phyloP scores from a whole-genome alignment of 495 filamentous ascomycete genomes.

The Hyaloscypha hepaticicola region DNA sequence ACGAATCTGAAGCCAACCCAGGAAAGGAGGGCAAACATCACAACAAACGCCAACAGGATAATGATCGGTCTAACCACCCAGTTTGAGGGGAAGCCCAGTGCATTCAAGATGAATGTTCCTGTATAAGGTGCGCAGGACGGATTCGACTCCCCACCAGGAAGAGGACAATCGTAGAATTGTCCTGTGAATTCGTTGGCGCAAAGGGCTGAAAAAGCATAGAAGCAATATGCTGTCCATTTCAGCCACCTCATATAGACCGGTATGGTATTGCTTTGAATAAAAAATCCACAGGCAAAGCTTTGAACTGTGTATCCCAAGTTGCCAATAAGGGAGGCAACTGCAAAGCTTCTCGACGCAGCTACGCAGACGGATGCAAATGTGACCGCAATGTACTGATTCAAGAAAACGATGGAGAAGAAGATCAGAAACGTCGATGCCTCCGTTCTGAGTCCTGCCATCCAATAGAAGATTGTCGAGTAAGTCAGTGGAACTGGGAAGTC shows the following conservation, averaged over 20 bases:
- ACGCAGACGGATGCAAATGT: slow-evolving; percentile 60
- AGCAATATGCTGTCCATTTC: slow-evolving; percentile 60
- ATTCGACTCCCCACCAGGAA: slow-evolving; percentile 53
- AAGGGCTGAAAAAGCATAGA: slow-evolving; percentile 67
- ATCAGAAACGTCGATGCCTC: slow-evolving; percentile 62
- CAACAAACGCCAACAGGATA: slow-evolving; percentile 52
- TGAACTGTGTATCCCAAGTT: slow-evolving; percentile 72
- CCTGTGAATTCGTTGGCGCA: slow-evolving; percentile 67
- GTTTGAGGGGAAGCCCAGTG: slow-evolving; percentile 57
- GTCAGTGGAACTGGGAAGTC: slow-evolving; percentile 68
- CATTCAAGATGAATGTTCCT: slow-evolving; percentile 63
- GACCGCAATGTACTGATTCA: slow-evolving; percentile 67
- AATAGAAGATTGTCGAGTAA: slow-evolving; percentile 68
- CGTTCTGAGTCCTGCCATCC: slow-evolving; percentile 69
- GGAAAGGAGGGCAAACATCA: slow-evolving; percentile 57
- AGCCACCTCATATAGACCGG: slow-evolving; percentile 73
- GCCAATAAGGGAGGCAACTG: slow-evolving; percentile 60
- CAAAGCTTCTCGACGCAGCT: slow-evolving; percentile 58
- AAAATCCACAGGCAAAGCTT: slow-evolving; percentile 69
- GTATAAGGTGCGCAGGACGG: slow-evolving; percentile 65
- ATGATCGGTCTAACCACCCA: slow-evolving; percentile 66
- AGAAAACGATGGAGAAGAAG: slow-evolving; percentile 61
- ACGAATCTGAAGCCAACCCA: slow-evolving; percentile 56
- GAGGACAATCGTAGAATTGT: slow-evolving; percentile 66
- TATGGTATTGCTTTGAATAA: slow-evolving; percentile 68